phyloP scores from a whole-genome alignment of 1,284 basidiomycete species.

The Ustilago vetiveriae region DNA sequence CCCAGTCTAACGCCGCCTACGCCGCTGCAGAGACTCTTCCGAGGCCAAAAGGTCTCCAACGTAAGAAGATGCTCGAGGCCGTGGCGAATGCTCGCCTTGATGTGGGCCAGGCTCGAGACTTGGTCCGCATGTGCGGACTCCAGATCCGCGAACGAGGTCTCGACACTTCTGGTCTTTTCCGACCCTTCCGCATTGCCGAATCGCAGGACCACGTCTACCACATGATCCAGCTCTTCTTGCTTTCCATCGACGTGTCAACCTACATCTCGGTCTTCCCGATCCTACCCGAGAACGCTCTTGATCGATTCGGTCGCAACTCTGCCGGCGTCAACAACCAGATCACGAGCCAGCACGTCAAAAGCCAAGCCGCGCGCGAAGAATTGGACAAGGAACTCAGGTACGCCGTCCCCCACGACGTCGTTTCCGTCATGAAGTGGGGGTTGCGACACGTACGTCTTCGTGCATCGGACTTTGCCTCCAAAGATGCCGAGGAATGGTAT shows the following conservation, averaged over 20 bases:
- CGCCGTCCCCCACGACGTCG: slow-evolving; percentile 49
- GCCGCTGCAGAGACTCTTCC: slow-evolving; percentile 18
- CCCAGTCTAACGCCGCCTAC: slow-evolving; percentile 30
- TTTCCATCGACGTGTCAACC: slow-evolving; percentile 38
- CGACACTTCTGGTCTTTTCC: slow-evolving; percentile 55
- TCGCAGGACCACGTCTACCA: slow-evolving; percentile 30
- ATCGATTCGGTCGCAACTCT: slow-evolving; percentile 10
- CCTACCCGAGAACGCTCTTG: slow-evolving; percentile 28
- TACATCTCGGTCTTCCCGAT: slow-evolving; percentile 49
- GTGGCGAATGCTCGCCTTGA: slow-evolving; percentile 41
- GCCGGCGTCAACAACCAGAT: background rate
- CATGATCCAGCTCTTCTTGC: slow-evolving; percentile 54
- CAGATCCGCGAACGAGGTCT: slow-evolving; percentile 52
- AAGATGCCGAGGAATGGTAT: slow-evolving; percentile 46
- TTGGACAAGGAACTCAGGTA: slow-evolving; percentile 49
- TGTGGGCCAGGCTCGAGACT: slow-evolving; percentile 18
- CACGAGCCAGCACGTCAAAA: slow-evolving; percentile 2
- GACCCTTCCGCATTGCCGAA: slow-evolving; percentile 54
- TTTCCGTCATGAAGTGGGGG: slow-evolving; percentile 54
- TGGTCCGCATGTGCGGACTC: slow-evolving; percentile 39
- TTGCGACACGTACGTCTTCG: slow-evolving; percentile 45
- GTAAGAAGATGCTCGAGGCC: slow-evolving; percentile 36
- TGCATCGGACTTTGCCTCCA: slow-evolving; percentile 41
- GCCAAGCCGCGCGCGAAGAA: slow-evolving; percentile 22
- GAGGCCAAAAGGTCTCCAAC: slow-evolving; percentile 15